Evolutionary conservation across 192 early-diverging fungal species (phyloP), one percentile per base, ranked within the genome.

Genomic region (Gigaspora rosea): DNA sequence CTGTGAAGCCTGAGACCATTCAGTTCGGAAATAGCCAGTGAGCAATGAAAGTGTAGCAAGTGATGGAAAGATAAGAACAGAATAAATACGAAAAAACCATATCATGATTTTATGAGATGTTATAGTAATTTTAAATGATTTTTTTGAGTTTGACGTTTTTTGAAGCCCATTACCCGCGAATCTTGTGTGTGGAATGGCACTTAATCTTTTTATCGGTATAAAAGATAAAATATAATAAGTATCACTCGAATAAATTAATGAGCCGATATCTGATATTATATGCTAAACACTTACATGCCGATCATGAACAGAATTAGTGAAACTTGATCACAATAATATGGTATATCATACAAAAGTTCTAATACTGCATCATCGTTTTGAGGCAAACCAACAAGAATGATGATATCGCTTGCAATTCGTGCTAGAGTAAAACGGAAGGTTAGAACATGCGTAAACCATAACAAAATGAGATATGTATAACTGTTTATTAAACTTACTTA

Each of bases 311-410:
- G 33, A 33, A 63, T 63, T 33, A 63, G 12, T 33, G 61, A 63
- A 63, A 63, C 61, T n/a, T 35, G 61, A 12, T 63, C 61, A 33
- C 61, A 63, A 22, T 63, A 63, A 63, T 33, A 63, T n/a, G 61
- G 61, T 63, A 63, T 63, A 15, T 63, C 61, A 63, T 63, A 63
- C 10, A 63, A 8, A 33, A 63, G 61, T 10, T 63, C 61, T 33
- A 32, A 63, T 33, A 63, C 27, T 13, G 33, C 33, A 63, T 33
- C 22, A 27, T 63, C 61, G 6, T 33, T 10, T 15, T 33, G 27
- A 33, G 33, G 22, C 0, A 63, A 33, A 33, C 33, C 33, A 33
- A 22, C 33, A 63, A 63, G 32, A 13, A 63, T 63, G 11, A 63
- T 63, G 22, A 63, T 63, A 15, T 63, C 33, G 27, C 32, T 63